phyloP scores from a whole-genome alignment of 2,329 filamentous ascomycete genomes.

The Epichloe coenophiala region DNA sequence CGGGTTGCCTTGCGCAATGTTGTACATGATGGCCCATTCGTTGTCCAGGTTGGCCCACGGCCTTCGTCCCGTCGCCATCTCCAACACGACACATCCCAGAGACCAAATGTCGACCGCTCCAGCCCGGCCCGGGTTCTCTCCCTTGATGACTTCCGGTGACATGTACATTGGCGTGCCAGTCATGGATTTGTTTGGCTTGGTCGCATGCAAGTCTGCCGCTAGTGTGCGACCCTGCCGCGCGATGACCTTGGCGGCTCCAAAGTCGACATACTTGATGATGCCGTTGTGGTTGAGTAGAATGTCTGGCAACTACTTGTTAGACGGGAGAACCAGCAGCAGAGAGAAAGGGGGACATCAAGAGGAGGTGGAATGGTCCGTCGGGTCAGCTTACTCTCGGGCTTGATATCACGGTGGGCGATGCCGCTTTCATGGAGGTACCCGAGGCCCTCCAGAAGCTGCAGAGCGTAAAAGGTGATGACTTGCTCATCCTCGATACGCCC shows the following conservation, averaged over 20 bases:
- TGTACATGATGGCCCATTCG: conserved; percentile 99
- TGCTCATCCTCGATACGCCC: conserved; percentile 96
- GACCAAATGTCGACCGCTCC: conserved; percentile 94
- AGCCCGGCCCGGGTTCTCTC: conserved; percentile 64
- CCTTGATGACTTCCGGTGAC: conserved; percentile 97
- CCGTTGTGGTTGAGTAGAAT: conserved; percentile 95
- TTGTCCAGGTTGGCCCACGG: conserved; percentile 96
- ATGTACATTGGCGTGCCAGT: conserved; percentile 99
- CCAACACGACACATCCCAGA: conserved; percentile 86
- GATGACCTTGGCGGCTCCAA: conserved; percentile 94
- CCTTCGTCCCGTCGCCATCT: conserved; percentile 90
- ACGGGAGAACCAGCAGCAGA: neutral
- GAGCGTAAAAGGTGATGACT: conserved; percentile 89
- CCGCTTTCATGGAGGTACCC: conserved; percentile 84
- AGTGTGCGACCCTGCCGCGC: conserved; percentile 85
- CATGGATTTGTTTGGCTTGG: conserved; percentile 73
- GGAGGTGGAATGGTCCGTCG: too few relatives aligned
- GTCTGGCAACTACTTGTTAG: conserved; percentile 35
- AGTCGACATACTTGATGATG: conserved; percentile 98
- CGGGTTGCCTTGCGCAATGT: conserved; percentile 92
- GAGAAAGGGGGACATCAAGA: neutral
- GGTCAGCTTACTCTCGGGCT: conserved; percentile 69
- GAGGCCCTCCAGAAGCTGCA: conserved; percentile 87
- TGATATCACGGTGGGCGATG: conserved; percentile 94
- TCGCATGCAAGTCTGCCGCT: conserved; percentile 43